Conservation (phyloP, 176 grass and related monocot species). For the Tillandsia fasciculata region DNA sequence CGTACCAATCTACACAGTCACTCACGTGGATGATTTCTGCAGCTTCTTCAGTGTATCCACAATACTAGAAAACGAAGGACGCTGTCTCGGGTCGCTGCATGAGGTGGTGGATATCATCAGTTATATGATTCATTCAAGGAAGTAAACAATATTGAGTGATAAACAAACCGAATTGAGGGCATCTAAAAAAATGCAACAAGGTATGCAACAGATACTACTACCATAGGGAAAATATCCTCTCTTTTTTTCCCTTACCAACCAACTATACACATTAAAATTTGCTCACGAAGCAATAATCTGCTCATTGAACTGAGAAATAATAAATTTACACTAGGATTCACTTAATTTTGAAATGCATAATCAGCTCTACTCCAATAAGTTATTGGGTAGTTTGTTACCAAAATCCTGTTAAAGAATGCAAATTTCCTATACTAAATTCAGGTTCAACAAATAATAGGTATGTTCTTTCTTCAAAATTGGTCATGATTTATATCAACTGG, state of each 20-base stretch:
- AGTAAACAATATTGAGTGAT: background rate
- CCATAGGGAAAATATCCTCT: too few relatives aligned
- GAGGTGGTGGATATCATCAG: background rate
- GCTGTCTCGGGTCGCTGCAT: constrained; percentile 66
- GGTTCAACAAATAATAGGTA: too few relatives aligned
- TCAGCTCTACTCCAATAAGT: too few relatives aligned
- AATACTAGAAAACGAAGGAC: constrained; percentile 83
- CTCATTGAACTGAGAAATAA: background rate
- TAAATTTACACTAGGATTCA: background rate
- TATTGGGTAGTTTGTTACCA: too few relatives aligned
- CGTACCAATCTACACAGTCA: background rate
- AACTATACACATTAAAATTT: background rate
- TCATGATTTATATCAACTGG: too few relatives aligned
- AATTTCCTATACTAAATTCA: too few relatives aligned
- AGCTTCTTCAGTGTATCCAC: constrained; percentile 72
- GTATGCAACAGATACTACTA: background rate
- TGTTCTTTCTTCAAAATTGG: too few relatives aligned
- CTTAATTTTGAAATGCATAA: too few relatives aligned
- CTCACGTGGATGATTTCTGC: constrained; percentile 26
- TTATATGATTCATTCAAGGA: background rate
- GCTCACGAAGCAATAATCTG: background rate
- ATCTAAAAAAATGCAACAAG: background rate
- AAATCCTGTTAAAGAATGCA: too few relatives aligned
- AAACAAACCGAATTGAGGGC: background rate
- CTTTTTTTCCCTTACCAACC: background rate